Conservation (phyloP, 1,284 basidiomycete genomes). For the Ustilago hordei region DNA sequence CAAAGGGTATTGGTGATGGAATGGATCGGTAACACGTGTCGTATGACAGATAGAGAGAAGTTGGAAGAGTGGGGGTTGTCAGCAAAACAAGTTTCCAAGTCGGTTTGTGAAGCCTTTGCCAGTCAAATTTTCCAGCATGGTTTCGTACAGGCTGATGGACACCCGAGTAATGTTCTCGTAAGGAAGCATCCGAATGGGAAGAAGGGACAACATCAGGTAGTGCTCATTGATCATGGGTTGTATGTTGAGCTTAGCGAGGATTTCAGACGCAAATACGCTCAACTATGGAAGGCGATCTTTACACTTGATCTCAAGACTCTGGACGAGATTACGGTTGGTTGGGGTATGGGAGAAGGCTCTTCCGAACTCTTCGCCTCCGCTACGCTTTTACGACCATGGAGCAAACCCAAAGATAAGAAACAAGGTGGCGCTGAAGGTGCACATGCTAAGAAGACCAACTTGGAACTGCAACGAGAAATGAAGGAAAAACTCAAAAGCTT, state of each 20-base stretch:
- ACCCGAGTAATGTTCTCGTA: conserved; percentile 60
- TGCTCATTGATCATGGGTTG: conserved; percentile 64
- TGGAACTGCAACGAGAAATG: conserved; percentile 53
- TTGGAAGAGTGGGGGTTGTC: conserved; percentile 56
- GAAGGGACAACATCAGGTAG: conserved; percentile 57
- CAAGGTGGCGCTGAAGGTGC: conserved; percentile 15
- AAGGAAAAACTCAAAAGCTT: conserved; percentile 61
- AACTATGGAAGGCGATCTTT: conserved; percentile 64
- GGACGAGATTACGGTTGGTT: conserved; percentile 52
- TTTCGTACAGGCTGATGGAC: conserved; percentile 63
- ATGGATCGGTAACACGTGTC: conserved; percentile 53
- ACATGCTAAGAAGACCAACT: conserved; percentile 44
- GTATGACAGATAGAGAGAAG: conserved; percentile 59
- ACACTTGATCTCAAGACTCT: conserved; percentile 56
- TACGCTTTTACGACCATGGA: conserved; percentile 62
- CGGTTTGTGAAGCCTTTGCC: conserved; percentile 61
- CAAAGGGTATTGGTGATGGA: conserved; percentile 60
- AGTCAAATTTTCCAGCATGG: conserved; percentile 66
- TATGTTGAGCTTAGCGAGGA: conserved; percentile 59
- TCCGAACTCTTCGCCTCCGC: conserved; percentile 63
- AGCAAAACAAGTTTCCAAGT: conserved; percentile 50
- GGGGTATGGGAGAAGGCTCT: conserved; percentile 61
- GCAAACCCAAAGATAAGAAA: conserved; percentile 44
- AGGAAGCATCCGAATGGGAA: conserved; percentile 58
- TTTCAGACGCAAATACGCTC: conserved; percentile 60